Evolutionary conservation across 1,284 basidiomycete genomes (phyloP).

Genomic region (Neonothopanus nambi): DNA sequence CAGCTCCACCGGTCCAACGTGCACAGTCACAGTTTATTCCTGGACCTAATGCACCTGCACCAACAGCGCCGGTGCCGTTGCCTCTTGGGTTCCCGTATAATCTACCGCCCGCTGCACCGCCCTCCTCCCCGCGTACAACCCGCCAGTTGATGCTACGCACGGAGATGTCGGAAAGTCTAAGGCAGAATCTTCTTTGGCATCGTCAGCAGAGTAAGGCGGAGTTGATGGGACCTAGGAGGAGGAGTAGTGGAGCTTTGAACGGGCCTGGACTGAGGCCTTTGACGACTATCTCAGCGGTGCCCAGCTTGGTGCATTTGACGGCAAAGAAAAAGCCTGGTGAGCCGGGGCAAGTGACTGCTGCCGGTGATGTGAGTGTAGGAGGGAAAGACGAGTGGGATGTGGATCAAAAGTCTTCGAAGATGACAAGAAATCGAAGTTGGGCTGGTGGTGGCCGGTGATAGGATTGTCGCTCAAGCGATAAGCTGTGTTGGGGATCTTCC

Average conservation of each 20-base stretch:
- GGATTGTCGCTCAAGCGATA: no score
- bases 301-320: conserved; percentile 38
- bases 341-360: neutral
- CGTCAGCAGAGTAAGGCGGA: conserved; percentile 65
- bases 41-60: conserved; percentile 12
- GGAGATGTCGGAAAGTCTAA: conserved; percentile 83
- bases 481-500: no score
- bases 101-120: conserved; percentile 64
- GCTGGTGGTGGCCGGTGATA: conserved; percentile 13
- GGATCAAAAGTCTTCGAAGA: conserved; percentile 1
- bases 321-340: conserved; percentile 28
- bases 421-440: conserved; percentile 17
- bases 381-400: neutral
- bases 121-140: conserved; percentile 84
- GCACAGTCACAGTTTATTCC: conserved; percentile 17
- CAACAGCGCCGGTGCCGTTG: conserved; percentile 45
- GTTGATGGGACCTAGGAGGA: conserved; percentile 39
- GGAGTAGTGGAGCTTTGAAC: conserved; percentile 31
- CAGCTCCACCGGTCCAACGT: conserved; percentile 10
- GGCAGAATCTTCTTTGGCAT: conserved; percentile 85
- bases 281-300: conserved; percentile 34
- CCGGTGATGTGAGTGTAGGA: neutral
- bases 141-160: conserved; percentile 81
- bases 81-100: conserved; percentile 73
- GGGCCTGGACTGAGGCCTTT: conserved; percentile 40